Conservation (phyloP, 2,329 filamentous ascomycete genomes). For the Aureobasidium uvarum region DNA sequence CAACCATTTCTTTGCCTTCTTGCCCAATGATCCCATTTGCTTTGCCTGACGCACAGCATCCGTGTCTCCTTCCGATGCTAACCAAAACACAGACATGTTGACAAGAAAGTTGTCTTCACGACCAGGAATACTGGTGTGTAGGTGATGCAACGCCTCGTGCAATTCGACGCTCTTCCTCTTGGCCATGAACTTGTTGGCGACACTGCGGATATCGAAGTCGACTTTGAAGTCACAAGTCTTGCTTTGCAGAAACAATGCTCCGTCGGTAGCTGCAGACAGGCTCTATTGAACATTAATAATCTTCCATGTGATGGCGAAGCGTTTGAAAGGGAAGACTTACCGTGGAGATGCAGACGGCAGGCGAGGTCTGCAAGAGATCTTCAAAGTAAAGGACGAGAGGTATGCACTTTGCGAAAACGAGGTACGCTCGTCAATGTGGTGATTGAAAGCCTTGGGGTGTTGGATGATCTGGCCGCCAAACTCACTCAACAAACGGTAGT, state of each 20-base stretch:
- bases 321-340: neutral
- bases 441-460: neutral
- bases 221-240: neutral
- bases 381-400: neutral
- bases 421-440: slow-evolving; percentile 1
- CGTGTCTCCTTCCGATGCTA: neutral
- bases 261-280: neutral
- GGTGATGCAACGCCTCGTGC: neutral
- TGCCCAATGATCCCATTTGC: neutral
- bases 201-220: neutral
- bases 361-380: neutral
- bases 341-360: neutral
- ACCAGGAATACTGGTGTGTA: neutral
- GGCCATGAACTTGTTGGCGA: neutral
- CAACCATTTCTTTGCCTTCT: slow-evolving; percentile 11
- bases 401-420: slow-evolving; percentile 6
- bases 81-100: neutral
- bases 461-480: neutral
- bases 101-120: neutral
- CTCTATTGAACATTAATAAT: neutral
- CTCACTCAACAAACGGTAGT: neutral
- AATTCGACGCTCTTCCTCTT: neutral
- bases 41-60: neutral
- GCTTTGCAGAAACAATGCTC: neutral
- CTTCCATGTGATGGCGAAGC: neutral